Percentiles rank a stretch among this genome's conserved stretches.
Conservation (phyloP, 2,329 filamentous ascomycete genomes). For the Microsporum audouinii region DNA sequence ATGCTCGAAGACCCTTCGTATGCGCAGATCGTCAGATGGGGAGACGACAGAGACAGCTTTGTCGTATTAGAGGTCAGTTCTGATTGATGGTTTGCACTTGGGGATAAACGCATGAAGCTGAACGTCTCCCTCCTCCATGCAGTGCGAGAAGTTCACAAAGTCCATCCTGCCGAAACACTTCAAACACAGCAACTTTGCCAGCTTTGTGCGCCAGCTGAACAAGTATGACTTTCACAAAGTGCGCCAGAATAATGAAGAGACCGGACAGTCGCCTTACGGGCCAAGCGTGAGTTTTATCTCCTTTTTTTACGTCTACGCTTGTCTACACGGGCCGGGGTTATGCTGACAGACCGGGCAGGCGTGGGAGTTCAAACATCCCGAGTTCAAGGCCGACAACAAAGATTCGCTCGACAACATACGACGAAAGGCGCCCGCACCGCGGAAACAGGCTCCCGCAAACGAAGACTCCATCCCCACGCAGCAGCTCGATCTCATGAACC, state of each 20-base stretch:
- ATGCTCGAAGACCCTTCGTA: constrained; percentile 96
- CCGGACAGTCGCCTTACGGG: constrained; percentile 68
- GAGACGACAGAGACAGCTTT: constrained; percentile 87
- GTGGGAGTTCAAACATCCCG: constrained; percentile 96
- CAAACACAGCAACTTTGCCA: constrained; percentile 98
- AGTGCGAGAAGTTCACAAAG: constrained; percentile 98
- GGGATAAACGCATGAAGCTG: background rate
- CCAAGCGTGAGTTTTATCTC: constrained; percentile 50
- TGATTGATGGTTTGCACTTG: background rate
- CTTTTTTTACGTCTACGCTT: background rate
- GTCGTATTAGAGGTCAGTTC: constrained; percentile 77
- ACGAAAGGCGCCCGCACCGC: constrained; percentile 81
- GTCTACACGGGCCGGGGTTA: background rate
- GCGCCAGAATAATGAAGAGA: constrained; percentile 78
- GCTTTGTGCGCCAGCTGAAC: constrained; percentile 89
- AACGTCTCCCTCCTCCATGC: constrained; percentile 7
- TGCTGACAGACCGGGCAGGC: constrained; percentile 40
- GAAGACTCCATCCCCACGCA: constrained; percentile 71
- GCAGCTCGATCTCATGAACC: constrained; percentile 79
- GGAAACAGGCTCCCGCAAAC: constrained; percentile 57
- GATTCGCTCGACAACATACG: constrained; percentile 94
- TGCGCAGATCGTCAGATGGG: constrained; percentile 87
- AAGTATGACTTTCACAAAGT: constrained; percentile 99
- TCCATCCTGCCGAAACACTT: constrained; percentile 95
- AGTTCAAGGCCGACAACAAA: constrained; percentile 91